Evolutionary conservation across 768 basidiomycete genomes (phyloP), one percentile per base, ranked within the genome.

Genomic region (Boletus fagicola): DNA sequence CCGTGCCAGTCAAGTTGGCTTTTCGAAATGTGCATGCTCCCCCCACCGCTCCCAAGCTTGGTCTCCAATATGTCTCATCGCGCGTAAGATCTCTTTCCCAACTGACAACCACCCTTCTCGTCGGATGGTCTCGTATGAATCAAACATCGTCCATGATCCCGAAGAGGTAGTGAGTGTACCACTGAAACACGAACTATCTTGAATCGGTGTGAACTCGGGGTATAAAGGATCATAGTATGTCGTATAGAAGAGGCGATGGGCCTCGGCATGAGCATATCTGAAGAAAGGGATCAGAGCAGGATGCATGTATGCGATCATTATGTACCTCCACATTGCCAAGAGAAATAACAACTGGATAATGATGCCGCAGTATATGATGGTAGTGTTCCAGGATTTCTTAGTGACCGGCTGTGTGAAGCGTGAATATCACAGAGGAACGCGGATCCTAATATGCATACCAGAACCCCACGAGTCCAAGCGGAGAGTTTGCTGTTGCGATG

Each of bases 191-290:
- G 71, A 61, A 49, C 40, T 58, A 28, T 56, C 63, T 69, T 68
- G 73, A 77, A 80, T 49, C 44, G 85, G 71, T 67, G 88, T 80
- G 52, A 90, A 78, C 65, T 90, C 85, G 16, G 87, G 85, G 67
- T 88, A 82, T 72, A 88, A 83, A 55, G 90, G 86, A 67, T 92
- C 88, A 64, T 87, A 90, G 62, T 90, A 91, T 57, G 81, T 85
- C 58, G 84, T 87, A 63, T 90, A 76, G 71, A 88, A 91, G 31
- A 83, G 74, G 24, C 81, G 76, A 65, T 70, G 77, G 45, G 86
- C 82, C 68, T 47, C 72, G 63, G 57, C 79, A 77, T 63, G 83
- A 60, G 62, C 88, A 39, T 69, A 74, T 61, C 71, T 72, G 10
- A 84, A 47, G 44, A 50, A 51, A 62, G 16, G 47, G 31, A 54